Base-by-base conservation (phyloP, 163 green algal species). In the Prototheca stagnorum region DNA sequence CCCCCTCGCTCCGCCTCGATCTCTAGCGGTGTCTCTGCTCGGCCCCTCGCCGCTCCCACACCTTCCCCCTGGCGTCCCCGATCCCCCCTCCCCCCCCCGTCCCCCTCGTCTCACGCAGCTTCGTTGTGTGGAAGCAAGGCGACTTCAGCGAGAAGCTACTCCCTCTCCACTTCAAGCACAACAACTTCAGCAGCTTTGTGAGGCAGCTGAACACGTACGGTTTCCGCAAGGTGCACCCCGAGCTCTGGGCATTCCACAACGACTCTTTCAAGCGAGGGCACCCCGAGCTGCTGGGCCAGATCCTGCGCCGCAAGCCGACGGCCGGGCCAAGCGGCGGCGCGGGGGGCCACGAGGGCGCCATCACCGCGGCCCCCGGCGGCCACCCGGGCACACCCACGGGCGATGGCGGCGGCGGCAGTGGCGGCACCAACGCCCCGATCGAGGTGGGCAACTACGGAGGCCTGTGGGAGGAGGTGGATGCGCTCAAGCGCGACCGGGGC, bases 161-260 rank as follows among this genome's bases (percentile, higher is more conserved):
- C 27, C 89, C 90, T 2, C 40, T 58, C 1, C 78, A 95, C 62
- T 99, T 99, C 76, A 98, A 98, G 67, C 89, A 98, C 73, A 95
- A 92, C 61, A 95, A 95, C 60, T 96, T 96, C 53, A 92, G 78
- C 23, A 85, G 61, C 51, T 99, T 99, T 59, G 88, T 99, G 35
- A 68, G 90, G 14, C 88, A 98, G 60, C 77, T 98, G 2, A 98
- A 98, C 64, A 96, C 88, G n/a, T 98, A 96, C 59, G 86, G 89
- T 27, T 99, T 99, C 62, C 70, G 85, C 14, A 99, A 99, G 51
- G 73, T 90, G 3, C 78, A 99, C 56, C 81, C 87, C 17, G 90
- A 97, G 62, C 68, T 78, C 5, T 99, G 83, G 84, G 83, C 97
- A 74, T 99, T 99, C 70, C 72, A 83, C 12, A 94, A 95, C 47